Evolutionary conservation across 805 yeast genomes (phyloP).

Genomic region (Candida golubevii): DNA sequence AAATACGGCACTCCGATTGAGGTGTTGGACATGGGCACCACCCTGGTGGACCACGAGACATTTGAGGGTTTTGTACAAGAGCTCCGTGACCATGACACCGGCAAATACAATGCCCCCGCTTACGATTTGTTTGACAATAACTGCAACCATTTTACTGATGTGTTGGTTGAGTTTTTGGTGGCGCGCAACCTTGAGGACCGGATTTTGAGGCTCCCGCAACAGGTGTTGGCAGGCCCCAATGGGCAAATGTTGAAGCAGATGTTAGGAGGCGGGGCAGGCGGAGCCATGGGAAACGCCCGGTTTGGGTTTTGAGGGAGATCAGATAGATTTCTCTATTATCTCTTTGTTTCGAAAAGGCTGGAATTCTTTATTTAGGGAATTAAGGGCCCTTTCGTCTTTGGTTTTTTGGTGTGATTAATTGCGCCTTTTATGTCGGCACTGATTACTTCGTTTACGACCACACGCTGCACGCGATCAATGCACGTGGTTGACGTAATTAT

Average conservation of each 20-base stretch:
- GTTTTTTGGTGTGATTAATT: neutral
- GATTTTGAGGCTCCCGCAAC: constrained; percentile 49
- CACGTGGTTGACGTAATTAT: no score
- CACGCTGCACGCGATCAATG: no score
- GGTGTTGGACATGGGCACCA: constrained; percentile 50
- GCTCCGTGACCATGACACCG: constrained; percentile 33
- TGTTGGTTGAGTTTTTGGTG: constrained; percentile 51
- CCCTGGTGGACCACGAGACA: constrained; percentile 48
- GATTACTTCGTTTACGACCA: no score
- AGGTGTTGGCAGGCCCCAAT: constrained; percentile 39
- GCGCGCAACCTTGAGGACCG: constrained; percentile 52
- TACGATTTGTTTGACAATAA: constrained; percentile 61
- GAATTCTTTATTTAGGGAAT: no score
- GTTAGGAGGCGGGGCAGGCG: constrained; percentile 23
- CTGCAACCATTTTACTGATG: constrained; percentile 65
- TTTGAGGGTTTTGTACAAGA: constrained; percentile 52
- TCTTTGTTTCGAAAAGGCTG: no score
- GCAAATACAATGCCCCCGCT: constrained; percentile 41
- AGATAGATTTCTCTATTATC: no score
- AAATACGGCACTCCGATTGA: constrained; percentile 58
- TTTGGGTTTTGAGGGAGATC: constrained; percentile 8
- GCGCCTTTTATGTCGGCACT: neutral
- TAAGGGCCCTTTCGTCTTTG: neutral
- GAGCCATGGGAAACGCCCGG: constrained; percentile 12
- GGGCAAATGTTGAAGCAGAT: constrained; percentile 33